Percentiles rank a stretch among this genome's conserved stretches.
These are phyloP conservation scores for Dothideomycetidae sp. DNA, from an alignment of 2,329 filamentous ascomycete species.

Conservation along the genomic window DNA sequence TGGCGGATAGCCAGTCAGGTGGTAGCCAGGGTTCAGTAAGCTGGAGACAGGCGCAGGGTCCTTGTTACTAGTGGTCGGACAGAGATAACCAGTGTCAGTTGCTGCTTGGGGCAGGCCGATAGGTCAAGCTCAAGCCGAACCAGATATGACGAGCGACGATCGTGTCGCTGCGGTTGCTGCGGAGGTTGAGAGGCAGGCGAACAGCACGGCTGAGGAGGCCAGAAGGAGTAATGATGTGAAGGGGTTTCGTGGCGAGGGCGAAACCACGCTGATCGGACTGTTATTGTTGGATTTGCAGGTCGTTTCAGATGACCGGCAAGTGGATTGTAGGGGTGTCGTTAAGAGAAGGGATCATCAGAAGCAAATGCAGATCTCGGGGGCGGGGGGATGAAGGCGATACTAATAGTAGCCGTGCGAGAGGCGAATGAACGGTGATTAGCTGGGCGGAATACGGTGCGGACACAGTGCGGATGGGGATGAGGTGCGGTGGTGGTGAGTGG, in stretches of 20 bases:
- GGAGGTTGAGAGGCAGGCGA: neutral
- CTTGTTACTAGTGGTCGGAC: neutral
- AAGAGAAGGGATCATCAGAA: constrained; percentile 10
- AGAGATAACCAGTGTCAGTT: neutral
- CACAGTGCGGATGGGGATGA: too few species aligned
- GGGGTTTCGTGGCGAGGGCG: constrained; percentile 6
- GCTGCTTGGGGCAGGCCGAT: neutral
- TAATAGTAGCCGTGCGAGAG: constrained; percentile 1
- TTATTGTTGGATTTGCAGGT: neutral
- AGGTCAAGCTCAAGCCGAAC: constrained; percentile 8
- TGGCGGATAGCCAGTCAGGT: constrained; percentile 8
- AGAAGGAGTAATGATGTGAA: constrained; percentile 4
- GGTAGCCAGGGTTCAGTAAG: constrained; percentile 1
- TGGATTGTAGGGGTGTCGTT: constrained; percentile 6
- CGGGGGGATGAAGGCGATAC: constrained; percentile 5
- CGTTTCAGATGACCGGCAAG: constrained; percentile 10
- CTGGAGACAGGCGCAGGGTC: neutral
- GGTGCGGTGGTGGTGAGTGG: constrained; percentile 32
- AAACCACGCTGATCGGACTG: constrained; percentile 7
- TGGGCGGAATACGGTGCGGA: too few species aligned
- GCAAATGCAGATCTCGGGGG: constrained; percentile 7
- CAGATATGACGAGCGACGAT: neutral
- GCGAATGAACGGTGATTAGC: constrained; percentile 33
- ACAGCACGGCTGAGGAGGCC: constrained; percentile 3
- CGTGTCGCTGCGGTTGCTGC: neutral